phyloP scores from a whole-genome alignment of 2,329 filamentous ascomycete genomes.

The Cordyceps sp. region DNA sequence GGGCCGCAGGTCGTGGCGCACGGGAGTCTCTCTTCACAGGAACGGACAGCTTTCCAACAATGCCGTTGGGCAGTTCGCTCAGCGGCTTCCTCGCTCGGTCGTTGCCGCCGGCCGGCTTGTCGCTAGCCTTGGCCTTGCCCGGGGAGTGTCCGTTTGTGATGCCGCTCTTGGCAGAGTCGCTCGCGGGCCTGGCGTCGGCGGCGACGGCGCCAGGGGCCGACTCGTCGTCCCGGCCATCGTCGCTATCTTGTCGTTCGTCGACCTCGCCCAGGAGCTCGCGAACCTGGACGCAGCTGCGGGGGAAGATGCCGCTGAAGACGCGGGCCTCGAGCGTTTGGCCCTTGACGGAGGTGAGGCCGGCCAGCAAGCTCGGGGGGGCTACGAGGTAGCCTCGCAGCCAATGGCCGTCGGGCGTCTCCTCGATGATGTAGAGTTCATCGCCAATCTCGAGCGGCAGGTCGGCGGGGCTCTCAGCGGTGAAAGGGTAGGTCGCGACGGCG shows the following conservation, averaged over 20 bases:
- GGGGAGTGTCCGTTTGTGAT: conserved; percentile 20
- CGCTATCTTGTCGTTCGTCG: conserved; percentile 33
- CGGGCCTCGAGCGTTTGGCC: conserved; percentile 88
- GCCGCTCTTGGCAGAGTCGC: conserved; percentile 38
- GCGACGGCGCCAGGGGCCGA: conserved; percentile 13
- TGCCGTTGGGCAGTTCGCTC: conserved; percentile 21
- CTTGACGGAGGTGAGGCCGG: conserved; percentile 77
- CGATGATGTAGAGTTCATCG: conserved; percentile 97
- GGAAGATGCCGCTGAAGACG: conserved; percentile 98
- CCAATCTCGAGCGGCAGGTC: conserved; percentile 94
- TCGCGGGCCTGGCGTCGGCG: conserved; percentile 13
- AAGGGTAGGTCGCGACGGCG: conserved; percentile 90
- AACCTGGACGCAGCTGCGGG: conserved; percentile 84
- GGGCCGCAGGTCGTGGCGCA: conserved; percentile 66
- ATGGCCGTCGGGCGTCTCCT: conserved; percentile 78
- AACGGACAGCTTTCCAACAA: conserved; percentile 25
- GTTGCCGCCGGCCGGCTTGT: conserved; percentile 10
- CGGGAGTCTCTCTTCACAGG: conserved; percentile 44
- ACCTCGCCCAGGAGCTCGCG: conserved; percentile 75
- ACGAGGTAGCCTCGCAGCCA: conserved; percentile 96
- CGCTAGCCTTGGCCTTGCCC: conserved; percentile 17
- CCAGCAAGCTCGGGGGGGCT: conserved; percentile 80
- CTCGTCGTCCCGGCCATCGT: conserved; percentile 23
- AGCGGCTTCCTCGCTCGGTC: conserved; percentile 14
- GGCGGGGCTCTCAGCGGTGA: conserved; percentile 68